Base-by-base conservation (phyloP, 106 monocot species). In the Chionographis japonica region DNA sequence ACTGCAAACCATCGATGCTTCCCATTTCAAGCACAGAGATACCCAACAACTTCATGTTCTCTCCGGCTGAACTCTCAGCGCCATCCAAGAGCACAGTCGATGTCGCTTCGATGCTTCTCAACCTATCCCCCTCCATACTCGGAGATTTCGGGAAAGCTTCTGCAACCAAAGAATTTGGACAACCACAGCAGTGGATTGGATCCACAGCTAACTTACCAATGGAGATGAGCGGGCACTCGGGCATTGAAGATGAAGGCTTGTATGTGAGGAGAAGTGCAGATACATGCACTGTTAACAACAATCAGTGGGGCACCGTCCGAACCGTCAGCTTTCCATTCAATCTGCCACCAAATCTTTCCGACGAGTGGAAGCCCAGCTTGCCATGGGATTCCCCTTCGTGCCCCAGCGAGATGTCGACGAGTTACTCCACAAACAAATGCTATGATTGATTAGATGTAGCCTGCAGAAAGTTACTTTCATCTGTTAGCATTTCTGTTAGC, bases 351-450 rank as follows among this genome's bases (percentile, higher is more conserved):
- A 73, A 57, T 72, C 14, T 80, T 40, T 75, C 78, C 27, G 90
- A 90, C 51, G 90, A 83, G 37, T 86, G 89, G 93, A 87, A 81
- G 60, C 58, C 78, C 4, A 90, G 58, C 54, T 63, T 86, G 54
- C 73, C 75, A 67, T 90, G 85, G 79, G 84, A 86, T 36, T 65
- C 73, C 58, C 46, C 78, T 12, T 58, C 73, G 13, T 84, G 72
- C 66, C 79, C 70, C 1, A 78, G 75, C 46, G 90, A 94, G 68
- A 69, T 83, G 52, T 74, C 84, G 3, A 61, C 82, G 2, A 72
- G 66, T 61, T 80, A 68, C 56, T 65, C 68, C 13, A 67, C 72
- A 12, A 88, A 74, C 68, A 75, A 76, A 74, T 85, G 78, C 46
- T 84, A 83, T n/a, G n/a, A n/a, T 76, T 80, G 79, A 77, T 54